Percentiles rank a stretch among this genome's conserved stretches.
These are phyloP conservation scores for Aureobasidium sp. DNA, from an alignment of 2,329 filamentous ascomycete genomes.

Conservation along the genomic window DNA sequence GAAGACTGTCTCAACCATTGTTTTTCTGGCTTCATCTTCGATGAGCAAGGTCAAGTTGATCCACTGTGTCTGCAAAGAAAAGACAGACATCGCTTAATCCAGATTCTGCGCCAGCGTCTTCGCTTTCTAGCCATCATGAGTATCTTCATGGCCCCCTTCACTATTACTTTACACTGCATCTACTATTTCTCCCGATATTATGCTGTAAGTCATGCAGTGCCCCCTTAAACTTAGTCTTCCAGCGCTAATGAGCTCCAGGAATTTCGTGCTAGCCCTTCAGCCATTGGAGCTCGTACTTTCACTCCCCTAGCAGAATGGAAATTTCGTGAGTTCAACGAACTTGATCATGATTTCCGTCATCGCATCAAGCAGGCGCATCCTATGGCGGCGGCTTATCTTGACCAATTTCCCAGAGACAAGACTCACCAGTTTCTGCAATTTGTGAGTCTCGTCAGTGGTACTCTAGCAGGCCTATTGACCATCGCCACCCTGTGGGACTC, in stretches of 20 bases:
- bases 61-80: conserved; percentile 79
- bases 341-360: conserved; percentile 84
- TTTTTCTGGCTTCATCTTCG: conserved; percentile 90
- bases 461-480: conserved; percentile 76
- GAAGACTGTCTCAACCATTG: conserved; percentile 89
- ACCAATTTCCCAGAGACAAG: conserved; percentile 95
- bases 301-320: conserved; percentile 96
- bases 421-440: conserved; percentile 79
- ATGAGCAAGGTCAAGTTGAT: conserved; percentile 77
- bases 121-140: conserved; percentile 79
- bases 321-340: conserved; percentile 95
- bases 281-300: conserved; percentile 81
- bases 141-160: conserved; percentile 76
- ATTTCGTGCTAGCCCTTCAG: conserved; percentile 87
- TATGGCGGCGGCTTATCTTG: conserved; percentile 83
- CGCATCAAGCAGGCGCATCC: conserved; percentile 91
- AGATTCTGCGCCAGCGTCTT: conserved; percentile 69
- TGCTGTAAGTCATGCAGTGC: conserved; percentile 51
- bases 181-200: conserved; percentile 95
- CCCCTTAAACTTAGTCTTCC: too few relatives aligned
- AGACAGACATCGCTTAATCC: conserved; percentile 69
- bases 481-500: conserved; percentile 81
- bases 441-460: conserved; percentile 79
- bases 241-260: conserved; percentile 49
- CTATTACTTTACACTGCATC: conserved; percentile 77